Conservation (phyloP, 176 grass and related monocot species). For the Triticum timopheevii region DNA sequence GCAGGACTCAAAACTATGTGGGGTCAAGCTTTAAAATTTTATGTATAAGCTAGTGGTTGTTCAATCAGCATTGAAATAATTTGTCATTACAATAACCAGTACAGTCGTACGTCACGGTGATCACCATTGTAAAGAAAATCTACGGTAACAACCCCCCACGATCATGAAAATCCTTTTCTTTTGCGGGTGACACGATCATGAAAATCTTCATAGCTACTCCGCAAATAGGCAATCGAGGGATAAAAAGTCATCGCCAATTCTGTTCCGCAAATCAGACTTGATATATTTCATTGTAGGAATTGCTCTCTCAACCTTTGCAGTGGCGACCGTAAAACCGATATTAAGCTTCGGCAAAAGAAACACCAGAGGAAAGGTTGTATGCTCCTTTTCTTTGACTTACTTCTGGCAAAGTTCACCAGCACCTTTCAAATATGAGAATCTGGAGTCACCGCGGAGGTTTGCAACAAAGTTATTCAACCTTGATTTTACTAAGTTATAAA, state of each 20-base stretch:
- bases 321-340: background rate
- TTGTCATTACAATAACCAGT: too few species aligned
- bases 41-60: too few species aligned
- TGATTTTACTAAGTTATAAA: background rate
- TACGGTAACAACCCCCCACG: too few species aligned
- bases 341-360: background rate
- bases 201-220: too few species aligned
- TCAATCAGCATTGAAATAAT: too few species aligned
- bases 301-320: background rate
- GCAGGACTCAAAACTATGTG: too few species aligned
- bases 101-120: too few species aligned
- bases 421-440: background rate
- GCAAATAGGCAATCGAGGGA: too few species aligned
- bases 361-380: background rate
- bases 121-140: too few species aligned
- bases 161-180: too few species aligned
- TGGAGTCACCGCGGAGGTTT: background rate
- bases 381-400: background rate
- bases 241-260: background rate
- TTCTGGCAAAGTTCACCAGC: background rate
- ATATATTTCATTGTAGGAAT: background rate
- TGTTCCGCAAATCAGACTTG: background rate
- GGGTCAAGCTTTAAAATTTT: too few species aligned
- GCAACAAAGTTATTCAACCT: background rate
- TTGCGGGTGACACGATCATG: too few species aligned